Conservation (phyloP, 352 stramenopile genomes). For the Globisporangium apiculatum region DNA sequence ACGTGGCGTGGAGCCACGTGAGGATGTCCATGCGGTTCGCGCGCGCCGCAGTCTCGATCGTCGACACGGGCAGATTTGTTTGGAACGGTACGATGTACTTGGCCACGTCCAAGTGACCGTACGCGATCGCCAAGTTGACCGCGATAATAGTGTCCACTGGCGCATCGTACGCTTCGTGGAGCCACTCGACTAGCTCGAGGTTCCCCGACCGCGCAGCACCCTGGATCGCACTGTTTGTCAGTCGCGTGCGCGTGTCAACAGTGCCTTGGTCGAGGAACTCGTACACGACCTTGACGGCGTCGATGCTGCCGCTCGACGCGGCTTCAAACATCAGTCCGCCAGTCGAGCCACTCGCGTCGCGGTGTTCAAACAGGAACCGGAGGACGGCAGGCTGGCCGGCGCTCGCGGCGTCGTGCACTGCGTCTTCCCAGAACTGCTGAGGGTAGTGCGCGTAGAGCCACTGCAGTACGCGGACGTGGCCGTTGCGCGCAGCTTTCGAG, state of each 20-base stretch:
- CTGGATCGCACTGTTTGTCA: no score
- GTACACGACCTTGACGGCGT: not conserved
- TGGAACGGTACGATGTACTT: not conserved
- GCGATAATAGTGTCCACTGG: not conserved
- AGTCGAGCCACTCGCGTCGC: not conserved
- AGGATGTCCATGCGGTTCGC: not conserved
- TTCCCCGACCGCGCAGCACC: not conserved
- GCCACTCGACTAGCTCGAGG: not conserved
- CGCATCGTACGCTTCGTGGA: not conserved
- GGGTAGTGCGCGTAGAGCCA: constrained; percentile 1
- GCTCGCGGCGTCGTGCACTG: not conserved
- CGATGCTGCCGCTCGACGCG: not conserved
- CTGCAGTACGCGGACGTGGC: not conserved
- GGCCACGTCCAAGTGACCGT: not conserved
- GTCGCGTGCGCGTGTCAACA: not conserved
- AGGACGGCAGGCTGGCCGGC: not conserved
- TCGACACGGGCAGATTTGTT: not conserved
- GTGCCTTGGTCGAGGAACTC: not conserved
- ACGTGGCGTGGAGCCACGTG: not conserved
- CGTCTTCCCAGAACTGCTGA: not conserved
- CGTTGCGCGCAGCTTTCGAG: not conserved
- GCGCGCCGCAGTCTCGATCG: not conserved
- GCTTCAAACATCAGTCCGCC: not conserved
- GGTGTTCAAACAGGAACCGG: not conserved
- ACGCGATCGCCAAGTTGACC: no score